These are phyloP conservation scores for Neofusicoccum laricinum DNA, from an alignment of 2,329 filamentous ascomycete genomes.

Conservation along the genomic window DNA sequence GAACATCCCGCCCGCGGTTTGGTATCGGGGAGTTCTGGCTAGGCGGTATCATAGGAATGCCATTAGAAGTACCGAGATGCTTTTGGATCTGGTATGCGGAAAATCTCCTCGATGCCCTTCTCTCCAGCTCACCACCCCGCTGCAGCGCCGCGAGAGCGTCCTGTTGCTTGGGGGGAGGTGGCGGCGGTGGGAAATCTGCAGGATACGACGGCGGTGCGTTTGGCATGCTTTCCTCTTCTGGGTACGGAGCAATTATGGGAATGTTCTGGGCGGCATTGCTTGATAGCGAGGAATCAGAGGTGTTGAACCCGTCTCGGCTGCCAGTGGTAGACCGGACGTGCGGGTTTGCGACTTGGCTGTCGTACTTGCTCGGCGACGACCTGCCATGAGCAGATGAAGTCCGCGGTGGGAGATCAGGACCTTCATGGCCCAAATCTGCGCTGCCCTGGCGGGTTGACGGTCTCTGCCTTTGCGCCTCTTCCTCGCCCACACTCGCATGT, in stretches of 20 bases:
- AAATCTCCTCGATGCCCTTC: constrained; percentile 87
- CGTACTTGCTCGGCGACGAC: constrained; percentile 43
- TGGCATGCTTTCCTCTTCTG: constrained; percentile 56
- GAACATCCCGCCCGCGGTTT: constrained; percentile 77
- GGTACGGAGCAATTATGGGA: constrained; percentile 70
- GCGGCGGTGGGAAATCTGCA: constrained; percentile 65
- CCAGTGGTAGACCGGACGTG: constrained; percentile 26
- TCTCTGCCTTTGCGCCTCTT: constrained; percentile 27
- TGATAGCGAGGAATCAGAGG: constrained; percentile 61
- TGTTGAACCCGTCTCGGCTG: constrained; percentile 23
- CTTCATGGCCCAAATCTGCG: constrained; percentile 33
- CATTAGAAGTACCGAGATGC: constrained; percentile 78
- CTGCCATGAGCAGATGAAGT: constrained; percentile 45
- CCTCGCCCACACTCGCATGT: constrained; percentile 32
- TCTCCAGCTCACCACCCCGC: constrained; percentile 85
- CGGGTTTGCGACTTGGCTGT: constrained; percentile 35
- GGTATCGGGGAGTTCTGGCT: constrained; percentile 76
- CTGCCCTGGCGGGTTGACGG: constrained; percentile 41
- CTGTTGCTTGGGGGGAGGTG: constrained; percentile 75
- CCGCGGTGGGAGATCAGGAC: constrained; percentile 46
- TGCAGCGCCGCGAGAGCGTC: constrained; percentile 90
- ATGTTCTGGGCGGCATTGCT: constrained; percentile 74
- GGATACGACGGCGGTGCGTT: constrained; percentile 39
- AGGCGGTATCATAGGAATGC: constrained; percentile 76
- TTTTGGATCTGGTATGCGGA: constrained; percentile 97